phyloP scores from a whole-genome alignment of 805 yeast species.

The Kregervanrija fluxuum region DNA sequence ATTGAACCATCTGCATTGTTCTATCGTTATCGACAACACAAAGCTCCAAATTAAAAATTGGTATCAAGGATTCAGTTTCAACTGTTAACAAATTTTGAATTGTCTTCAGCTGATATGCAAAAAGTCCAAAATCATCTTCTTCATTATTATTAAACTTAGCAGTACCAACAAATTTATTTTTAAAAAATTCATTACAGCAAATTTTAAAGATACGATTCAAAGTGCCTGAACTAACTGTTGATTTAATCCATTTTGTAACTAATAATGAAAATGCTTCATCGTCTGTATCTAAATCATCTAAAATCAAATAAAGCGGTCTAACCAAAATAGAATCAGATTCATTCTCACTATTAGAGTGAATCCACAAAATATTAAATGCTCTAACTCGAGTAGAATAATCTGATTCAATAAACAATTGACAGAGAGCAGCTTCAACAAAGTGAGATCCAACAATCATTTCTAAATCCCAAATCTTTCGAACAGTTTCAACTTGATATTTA shows the following conservation, averaged over 20 bases:
- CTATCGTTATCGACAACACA: conserved; percentile 44
- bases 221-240: conserved; percentile 42
- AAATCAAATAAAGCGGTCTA: conserved; percentile 57
- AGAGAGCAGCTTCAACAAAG: conserved; percentile 67
- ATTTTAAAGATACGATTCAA: conserved; percentile 54
- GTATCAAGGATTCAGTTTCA: conserved; percentile 35
- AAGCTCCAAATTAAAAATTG: conserved; percentile 49
- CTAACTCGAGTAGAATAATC: conserved; percentile 35
- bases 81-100: conserved; percentile 45
- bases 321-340: conserved; percentile 45
- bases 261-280: conserved; percentile 36
- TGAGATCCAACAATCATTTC: conserved; percentile 44
- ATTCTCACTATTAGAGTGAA: conserved; percentile 46
- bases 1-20: conserved; percentile 34
- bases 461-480: conserved; percentile 55
- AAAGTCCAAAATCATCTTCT: conserved; percentile 55
- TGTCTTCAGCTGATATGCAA: conserved; percentile 53
- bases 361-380: conserved; percentile 68
- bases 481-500: conserved; percentile 62
- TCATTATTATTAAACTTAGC: conserved; percentile 21
- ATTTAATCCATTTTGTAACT: conserved; percentile 43
- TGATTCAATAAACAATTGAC: conserved; percentile 43
- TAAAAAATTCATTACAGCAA: conserved; percentile 47
- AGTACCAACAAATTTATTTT: conserved; percentile 23
- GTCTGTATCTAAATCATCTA: conserved; percentile 52